Base-by-base conservation (phyloP, 164 flowering plant species). In the Magnolia officinalis region DNA sequence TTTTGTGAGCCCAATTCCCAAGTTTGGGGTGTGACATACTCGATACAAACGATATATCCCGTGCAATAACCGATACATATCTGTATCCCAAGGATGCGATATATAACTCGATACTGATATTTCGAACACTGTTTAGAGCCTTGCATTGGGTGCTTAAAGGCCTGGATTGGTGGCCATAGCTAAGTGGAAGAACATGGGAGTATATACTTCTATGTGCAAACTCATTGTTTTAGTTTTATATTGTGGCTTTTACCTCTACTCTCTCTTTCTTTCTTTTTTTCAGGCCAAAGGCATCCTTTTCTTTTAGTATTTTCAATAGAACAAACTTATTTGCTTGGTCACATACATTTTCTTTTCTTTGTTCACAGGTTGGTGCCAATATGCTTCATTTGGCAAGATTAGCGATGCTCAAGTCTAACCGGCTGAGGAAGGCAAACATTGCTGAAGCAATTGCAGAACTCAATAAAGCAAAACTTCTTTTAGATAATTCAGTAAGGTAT, bases 371-470 rank as follows among this genome's bases (percentile, higher is more conserved):
- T 84, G 90, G 81, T 75, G 89, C 88, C 59, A 92, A 90, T 83
- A 83, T 89, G 89, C 91, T 92, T 78, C 85, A 86, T 75, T 50
- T 92, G 74, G 98, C 92, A 21, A 86, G 88, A 80, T 82, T 88
- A 76, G 77, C 79, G 76, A 87, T 88, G 85, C 89, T 90, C 18
- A 84, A 78, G 14, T 78, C 87, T 63, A 80, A 75, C 67, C 81
- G 63, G 72, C 78, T 86, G 26, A 85, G 80, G 79, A 87, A 85
- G 82, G 71, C 23, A 6, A 79, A 82, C 78, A 71, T 74, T 80
- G 80, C 85, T 74, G 82, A 88, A 79, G 94, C 93, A 77, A 75
- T 73, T 55, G 70, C 78, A 26, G 90, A 89, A 82, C 88, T 89
- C 85, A 87, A 87, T 45, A 84, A 78, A 78, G 95, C 95, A 79